Evolutionary conservation across 371 early-diverging fungal species (phyloP).

Genomic region (Rhizopus sp.): DNA sequence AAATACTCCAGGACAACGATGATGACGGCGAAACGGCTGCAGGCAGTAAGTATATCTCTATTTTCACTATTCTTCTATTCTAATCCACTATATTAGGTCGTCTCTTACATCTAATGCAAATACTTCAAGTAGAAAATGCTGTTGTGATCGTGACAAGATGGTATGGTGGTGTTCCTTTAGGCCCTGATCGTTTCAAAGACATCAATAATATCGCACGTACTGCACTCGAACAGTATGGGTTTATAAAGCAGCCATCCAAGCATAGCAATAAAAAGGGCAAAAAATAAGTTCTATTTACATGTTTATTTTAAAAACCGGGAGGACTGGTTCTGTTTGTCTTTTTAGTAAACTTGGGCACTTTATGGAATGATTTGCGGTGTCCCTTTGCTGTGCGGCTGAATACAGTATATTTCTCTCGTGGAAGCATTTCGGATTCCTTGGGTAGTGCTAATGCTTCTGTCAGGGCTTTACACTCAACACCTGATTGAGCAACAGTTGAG

Average conservation of each 20-base stretch:
- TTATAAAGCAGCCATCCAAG: constrained; percentile 35
- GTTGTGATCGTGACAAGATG: constrained; percentile 88
- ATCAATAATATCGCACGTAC: constrained; percentile 85
- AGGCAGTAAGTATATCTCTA: constrained; percentile 46
- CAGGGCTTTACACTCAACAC: constrained; percentile 88
- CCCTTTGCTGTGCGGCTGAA: constrained; percentile 78
- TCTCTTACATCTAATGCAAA: constrained; percentile 76
- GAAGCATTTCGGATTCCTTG: constrained; percentile 81
- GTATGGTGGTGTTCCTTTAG: constrained; percentile 88
- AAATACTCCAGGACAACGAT: constrained; percentile 72
- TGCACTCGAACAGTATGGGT: constrained; percentile 68
- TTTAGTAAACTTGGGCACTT: constrained; percentile 95
- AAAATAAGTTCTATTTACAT: constrained; percentile 3
- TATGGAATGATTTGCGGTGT: constrained; percentile 93
- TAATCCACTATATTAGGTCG: constrained; percentile 44
- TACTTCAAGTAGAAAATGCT: constrained; percentile 72
- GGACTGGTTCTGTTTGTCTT: constrained; percentile 82
- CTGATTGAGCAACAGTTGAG: constrained; percentile 79
- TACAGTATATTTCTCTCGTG: constrained; percentile 93
- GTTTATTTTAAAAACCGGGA: constrained; percentile 64
- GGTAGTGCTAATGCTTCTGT: constrained; percentile 76
- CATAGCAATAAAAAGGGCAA: constrained; percentile 11
- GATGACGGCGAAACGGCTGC: constrained; percentile 87
- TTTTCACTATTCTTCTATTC: neutral
- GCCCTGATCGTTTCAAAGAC: constrained; percentile 87